Evolutionary conservation across 2,329 filamentous ascomycete genomes (phyloP), one percentile per base, ranked within the genome.

Genomic region (Cercospora berteroae): DNA sequence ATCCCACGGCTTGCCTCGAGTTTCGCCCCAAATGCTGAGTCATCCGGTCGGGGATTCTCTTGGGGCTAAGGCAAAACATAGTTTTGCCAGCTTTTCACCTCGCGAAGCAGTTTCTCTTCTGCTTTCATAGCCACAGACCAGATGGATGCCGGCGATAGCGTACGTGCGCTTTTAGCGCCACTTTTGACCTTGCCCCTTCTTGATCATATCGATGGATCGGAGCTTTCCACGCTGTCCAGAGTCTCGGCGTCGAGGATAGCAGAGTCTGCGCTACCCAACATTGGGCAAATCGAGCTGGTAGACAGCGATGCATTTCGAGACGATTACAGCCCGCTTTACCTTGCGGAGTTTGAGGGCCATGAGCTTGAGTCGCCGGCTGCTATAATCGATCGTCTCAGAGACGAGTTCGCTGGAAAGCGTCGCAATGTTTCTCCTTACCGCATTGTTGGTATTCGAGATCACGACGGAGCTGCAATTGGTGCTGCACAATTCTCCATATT

Each of bases 401-500:
- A 69, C 27, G 65, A 71, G 25, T 57, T 68, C n/a, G 56, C 52
- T 18, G 68, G 65, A 16, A 25, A 57, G 58, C 64, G 71, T 3
- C 58, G 62, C 16, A 63, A 60, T 10, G 60, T 71, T 5, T 60
- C 67, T 12, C 69, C 72, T 8, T 74, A 70, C 42, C 66, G 66
- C 27, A 58, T 74, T 23, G 50, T 73, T 25, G 72, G 72, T 6
- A 60, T 73, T 23, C 66, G 70, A 50, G 69, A 71, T 58, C 29
- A 39, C n/a, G 10, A 64, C 33, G 71, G 68, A 18, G 33, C 58
- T 5, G 72, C 71, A 16, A 65, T 71, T 29, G 72, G 61, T 13
- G 71, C 67, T n/a, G 72, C 71, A 7, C 72, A 74, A 33, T 74
- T 74, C 29, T 71, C 70, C 5, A 64, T 73, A 25, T 66, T 74